Conservation (phyloP, 208 protist genomes). For the Leishmania guyanensis region DNA sequence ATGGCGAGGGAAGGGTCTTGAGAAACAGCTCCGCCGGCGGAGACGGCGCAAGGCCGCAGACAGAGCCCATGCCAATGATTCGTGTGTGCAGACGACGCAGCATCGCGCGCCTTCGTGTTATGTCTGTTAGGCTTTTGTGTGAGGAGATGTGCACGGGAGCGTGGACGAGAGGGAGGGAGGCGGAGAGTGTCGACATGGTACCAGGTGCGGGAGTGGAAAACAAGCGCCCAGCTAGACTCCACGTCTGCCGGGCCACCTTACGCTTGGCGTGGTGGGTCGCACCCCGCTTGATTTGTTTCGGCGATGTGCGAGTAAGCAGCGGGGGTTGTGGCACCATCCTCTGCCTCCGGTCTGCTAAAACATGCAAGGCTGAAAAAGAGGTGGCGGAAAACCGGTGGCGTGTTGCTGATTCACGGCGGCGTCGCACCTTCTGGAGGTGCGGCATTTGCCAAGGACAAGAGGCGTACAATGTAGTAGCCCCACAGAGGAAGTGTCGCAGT, state of each 20-base stretch:
- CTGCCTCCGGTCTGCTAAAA: not conserved
- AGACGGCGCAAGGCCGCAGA: constrained; percentile 61
- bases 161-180: not conserved
- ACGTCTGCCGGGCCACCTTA: not conserved
- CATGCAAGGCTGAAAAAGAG: not conserved
- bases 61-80: constrained; percentile 69
- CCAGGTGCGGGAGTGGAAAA: not conserved
- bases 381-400: not conserved
- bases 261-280: not conserved
- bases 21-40: constrained; percentile 74
- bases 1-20: constrained; percentile 72
- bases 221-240: not conserved
- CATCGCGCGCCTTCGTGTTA: constrained; percentile 26
- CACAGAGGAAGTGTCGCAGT: not conserved
- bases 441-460: not conserved
- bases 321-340: not conserved
- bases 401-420: not conserved
- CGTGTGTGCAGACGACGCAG: constrained; percentile 72
- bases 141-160: not conserved
- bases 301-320: not conserved
- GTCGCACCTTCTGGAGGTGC: not conserved
- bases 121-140: not conserved
- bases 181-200: not conserved
- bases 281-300: not conserved
- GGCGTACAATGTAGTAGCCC: not conserved